Percentiles rank a stretch among this genome's conserved stretches.
phyloP scores from a whole-genome alignment of 225 moss, liverwort and hornwort genomes.

The Pseudoscleropodium purum region DNA sequence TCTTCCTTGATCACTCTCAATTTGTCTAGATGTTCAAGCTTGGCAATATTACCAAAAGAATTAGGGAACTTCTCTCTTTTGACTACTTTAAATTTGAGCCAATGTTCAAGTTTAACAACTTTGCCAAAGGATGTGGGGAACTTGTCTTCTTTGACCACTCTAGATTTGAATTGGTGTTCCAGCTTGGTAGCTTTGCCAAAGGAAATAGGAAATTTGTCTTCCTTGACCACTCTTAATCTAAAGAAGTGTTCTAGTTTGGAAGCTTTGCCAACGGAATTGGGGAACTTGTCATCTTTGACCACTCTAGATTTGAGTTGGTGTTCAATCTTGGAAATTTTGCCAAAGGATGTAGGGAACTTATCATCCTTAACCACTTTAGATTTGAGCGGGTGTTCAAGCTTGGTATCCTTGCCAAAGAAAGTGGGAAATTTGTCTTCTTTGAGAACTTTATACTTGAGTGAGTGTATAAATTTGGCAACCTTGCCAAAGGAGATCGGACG shows the following conservation, averaged over 20 bases:
- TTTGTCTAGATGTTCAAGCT: neutral
- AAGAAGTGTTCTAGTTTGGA: neutral
- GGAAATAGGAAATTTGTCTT: neutral
- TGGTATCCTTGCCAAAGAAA: too few species aligned
- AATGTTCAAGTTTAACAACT: neutral
- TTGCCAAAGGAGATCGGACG: too few species aligned
- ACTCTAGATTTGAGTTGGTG: neutral
- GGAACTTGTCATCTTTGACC: neutral
- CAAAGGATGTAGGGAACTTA: too few species aligned
- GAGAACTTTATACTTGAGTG: accelerated
- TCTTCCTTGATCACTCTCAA: neutral
- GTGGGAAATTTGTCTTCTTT: too few species aligned
- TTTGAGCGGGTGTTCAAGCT: accelerated
- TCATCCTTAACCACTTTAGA: too few species aligned
- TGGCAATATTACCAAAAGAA: neutral
- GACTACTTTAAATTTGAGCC: accelerated
- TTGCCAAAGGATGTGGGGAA: neutral
- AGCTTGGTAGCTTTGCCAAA: neutral
- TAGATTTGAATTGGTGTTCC: neutral
- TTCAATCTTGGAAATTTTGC: too few species aligned
- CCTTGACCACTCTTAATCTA: neutral
- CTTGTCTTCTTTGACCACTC: neutral
- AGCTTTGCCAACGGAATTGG: neutral
- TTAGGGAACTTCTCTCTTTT: neutral
- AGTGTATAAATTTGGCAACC: accelerated